A percentile compares a stretch with the other conserved stretches of the same genome.
Evolutionary conservation across 2,329 filamentous ascomycete genomes (phyloP).

Genomic region (Epichloe glyceriae): DNA sequence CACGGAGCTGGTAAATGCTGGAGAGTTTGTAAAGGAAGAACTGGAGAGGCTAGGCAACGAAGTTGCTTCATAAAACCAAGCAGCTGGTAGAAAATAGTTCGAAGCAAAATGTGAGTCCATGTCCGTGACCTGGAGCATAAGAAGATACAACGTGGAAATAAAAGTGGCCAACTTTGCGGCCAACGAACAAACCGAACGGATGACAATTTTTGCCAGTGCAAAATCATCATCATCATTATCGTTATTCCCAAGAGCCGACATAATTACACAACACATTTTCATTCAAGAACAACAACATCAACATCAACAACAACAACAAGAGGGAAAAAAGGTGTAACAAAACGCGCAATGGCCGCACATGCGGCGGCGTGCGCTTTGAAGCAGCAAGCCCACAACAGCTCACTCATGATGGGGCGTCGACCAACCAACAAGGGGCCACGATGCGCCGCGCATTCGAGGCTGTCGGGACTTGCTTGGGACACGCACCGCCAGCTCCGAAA

Average conservation of each 20-base stretch:
- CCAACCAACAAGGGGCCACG: slow-evolving; percentile 7
- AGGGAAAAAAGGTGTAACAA: no score
- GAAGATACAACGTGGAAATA: neutral
- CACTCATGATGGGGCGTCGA: slow-evolving; percentile 10
- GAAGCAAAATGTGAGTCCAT: neutral
- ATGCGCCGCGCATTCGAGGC: slow-evolving; percentile 6
- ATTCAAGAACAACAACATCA: neutral
- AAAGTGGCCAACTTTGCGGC: neutral
- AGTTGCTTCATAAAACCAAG: slow-evolving; percentile 23
- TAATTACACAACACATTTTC: neutral
- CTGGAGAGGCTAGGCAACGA: slow-evolving; percentile 50
- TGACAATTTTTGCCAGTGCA: neutral
- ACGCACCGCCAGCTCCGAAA: slow-evolving; percentile 3
- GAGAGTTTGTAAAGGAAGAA: slow-evolving; percentile 52
- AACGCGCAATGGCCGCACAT: no score
- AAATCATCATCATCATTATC: neutral
- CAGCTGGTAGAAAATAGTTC: neutral
- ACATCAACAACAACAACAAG: neutral
- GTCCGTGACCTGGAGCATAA: neutral
- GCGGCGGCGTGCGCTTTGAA: no score
- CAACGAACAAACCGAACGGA: neutral
- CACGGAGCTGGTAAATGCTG: slow-evolving; percentile 65
- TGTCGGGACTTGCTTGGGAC: slow-evolving; percentile 1
- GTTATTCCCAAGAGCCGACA: neutral
- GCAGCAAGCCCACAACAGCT: no score